Base-by-base conservation (phyloP, 2,329 filamentous ascomycete species). In the Exophiala xenobiotica region DNA sequence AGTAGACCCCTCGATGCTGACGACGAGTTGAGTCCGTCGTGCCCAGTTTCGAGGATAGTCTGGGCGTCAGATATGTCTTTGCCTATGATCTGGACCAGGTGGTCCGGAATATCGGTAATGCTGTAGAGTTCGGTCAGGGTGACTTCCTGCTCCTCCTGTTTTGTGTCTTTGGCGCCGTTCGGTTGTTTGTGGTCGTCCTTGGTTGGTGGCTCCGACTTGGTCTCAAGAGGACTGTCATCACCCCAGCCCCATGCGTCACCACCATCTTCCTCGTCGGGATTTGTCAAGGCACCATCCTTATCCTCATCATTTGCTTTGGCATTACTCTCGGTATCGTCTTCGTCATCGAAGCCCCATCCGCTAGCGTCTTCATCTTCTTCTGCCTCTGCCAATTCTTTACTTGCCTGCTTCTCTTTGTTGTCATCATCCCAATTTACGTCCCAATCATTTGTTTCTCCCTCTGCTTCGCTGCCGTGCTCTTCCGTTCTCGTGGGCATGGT, bases 241-340 rank as follows among this genome's bases (percentile, higher is more conserved):
- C 83, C 87, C 88, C 90, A 95, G 2, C 87, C 90, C 87, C 90
- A 95, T 20, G 89, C 88, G 54, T 89, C 88, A 11, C 73, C 65
- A 46, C 70, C 70, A 48, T 71, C 70, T 3, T 70, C 68, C 27
- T 64, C 67, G 6, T 58, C 45, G 51, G 46, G 23, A 58, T 50
- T 20, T 49, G 54, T 24, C 23, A 40, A 23, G 18, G 57, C 37
- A 7, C 61, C 63, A 19, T 48, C 40, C 8, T 58, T 58, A 8
- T 63, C 60, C 29, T 72, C 70, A 8, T 70, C 67, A 49, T 77
- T 54, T 12, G 23, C 35, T 38, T 53, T 23, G 20, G 19, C 33
- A 24, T 45, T 24, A 24, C 54, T 44, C 6, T 62, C 63, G 16
- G 46, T 48, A 6, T 61, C 61, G 4, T 65, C 63, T 27, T 73